Percentiles rank a stretch among this genome's conserved stretches.
phyloP scores from a whole-genome alignment of 2,329 filamentous ascomycete genomes.

The Fusarium torreyae region DNA sequence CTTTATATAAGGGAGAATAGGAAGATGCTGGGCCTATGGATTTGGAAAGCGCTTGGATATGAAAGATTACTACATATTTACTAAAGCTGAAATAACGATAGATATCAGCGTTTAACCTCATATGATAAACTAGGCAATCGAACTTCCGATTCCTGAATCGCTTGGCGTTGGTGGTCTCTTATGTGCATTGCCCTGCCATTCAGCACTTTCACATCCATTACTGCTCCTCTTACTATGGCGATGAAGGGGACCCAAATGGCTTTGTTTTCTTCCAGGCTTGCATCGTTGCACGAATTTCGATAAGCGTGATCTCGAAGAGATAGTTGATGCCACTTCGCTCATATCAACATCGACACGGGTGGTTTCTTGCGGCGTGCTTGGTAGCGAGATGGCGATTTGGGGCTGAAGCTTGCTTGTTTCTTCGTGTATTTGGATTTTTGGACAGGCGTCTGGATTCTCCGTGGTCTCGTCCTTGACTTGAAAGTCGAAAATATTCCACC shows the following conservation, averaged over 20 bases:
- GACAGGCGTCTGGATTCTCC: rapidly evolving
- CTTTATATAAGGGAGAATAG: slow-evolving; percentile 23
- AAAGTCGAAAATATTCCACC: neutral
- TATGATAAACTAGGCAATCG: neutral
- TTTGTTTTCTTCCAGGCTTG: neutral
- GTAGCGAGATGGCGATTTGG: slow-evolving; percentile 3
- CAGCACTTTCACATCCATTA: neutral
- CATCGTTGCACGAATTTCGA: slow-evolving; percentile 11
- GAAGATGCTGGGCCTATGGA: too few species aligned
- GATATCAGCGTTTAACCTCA: too few species aligned
- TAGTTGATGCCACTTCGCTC: slow-evolving; percentile 5
- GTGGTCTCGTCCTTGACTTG: neutral
- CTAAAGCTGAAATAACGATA: too few species aligned
- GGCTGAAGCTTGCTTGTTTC: neutral
- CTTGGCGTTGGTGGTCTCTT: slow-evolving; percentile 16
- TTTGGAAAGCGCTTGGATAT: too few species aligned
- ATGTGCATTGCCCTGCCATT: neutral
- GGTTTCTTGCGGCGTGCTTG: neutral
- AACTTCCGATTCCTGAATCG: slow-evolving; percentile 33
- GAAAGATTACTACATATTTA: too few species aligned
- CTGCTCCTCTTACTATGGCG: neutral
- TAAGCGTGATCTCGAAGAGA: slow-evolving; percentile 11
- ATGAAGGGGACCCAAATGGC: neutral
- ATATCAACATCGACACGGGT: neutral
- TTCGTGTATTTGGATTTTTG: neutral